These are phyloP conservation scores for Chaetomium tenue DNA, from an alignment of 495 filamentous ascomycete genomes.

Conservation along the genomic window DNA sequence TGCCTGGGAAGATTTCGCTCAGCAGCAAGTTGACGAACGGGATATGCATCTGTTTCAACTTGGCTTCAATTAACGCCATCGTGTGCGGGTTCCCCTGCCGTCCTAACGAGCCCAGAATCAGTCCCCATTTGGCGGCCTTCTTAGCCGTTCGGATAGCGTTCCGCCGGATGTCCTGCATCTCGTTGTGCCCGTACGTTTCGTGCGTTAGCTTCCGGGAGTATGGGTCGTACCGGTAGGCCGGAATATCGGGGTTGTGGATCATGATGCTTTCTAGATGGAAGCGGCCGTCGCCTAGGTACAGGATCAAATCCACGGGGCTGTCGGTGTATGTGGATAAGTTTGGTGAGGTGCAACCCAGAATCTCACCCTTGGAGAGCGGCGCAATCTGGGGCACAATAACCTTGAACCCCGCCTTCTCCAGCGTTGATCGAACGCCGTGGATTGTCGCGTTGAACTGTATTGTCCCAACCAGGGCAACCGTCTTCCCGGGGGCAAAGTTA, in stretches of 20 bases:
- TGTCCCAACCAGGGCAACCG: conserved; percentile 88
- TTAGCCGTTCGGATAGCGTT: conserved; percentile 74
- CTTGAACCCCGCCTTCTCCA: conserved; percentile 78
- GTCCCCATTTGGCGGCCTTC: conserved; percentile 79
- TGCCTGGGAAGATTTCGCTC: conserved; percentile 93
- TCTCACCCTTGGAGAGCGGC: conserved; percentile 91
- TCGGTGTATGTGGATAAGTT: conserved; percentile 54
- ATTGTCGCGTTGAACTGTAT: conserved; percentile 99
- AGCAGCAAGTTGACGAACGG: conserved; percentile 80
- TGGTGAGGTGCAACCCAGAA: conserved; percentile 92
- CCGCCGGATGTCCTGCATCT: conserved; percentile 78
- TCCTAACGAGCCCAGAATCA: conserved; percentile 89
- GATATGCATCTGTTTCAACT: conserved; percentile 64
- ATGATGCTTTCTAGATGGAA: conserved; percentile 98
- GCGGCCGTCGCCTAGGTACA: conserved; percentile 93
- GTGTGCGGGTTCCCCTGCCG: conserved; percentile 95
- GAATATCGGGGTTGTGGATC: conserved; percentile 91
- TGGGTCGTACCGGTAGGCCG: conserved; percentile 95
- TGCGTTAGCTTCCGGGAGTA: conserved; percentile 88
- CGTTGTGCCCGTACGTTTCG: conserved; percentile 84
- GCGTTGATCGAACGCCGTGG: conserved; percentile 69
- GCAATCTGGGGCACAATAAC: conserved; percentile 87
- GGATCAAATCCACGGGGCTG: conserved; percentile 65
- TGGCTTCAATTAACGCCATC: conserved; percentile 76
- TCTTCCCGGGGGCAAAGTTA: conserved; percentile 81